These are phyloP conservation scores for Phascolomyces articulosus DNA, from an alignment of 371 early-diverging fungal species.

Conservation along the genomic window DNA sequence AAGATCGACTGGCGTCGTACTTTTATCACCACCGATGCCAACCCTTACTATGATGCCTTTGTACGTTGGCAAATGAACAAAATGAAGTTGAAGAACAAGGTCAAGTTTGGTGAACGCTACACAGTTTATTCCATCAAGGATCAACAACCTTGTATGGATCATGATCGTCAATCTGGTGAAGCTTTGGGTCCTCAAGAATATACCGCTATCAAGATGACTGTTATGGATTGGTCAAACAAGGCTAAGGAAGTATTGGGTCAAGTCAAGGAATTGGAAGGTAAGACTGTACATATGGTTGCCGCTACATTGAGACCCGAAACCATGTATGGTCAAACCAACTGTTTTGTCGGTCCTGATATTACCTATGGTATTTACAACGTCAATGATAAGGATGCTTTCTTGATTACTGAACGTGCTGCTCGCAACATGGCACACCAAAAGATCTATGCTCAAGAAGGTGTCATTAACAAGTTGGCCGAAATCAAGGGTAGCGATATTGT, in stretches of 20 bases:
- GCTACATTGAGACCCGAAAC: slow-evolving; percentile 98
- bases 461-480: slow-evolving; percentile 71
- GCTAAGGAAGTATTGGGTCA: slow-evolving; percentile 54
- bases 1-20: slow-evolving; percentile 98
- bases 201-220: slow-evolving; percentile 91
- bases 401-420: slow-evolving; percentile 93
- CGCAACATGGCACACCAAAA: slow-evolving; percentile 97
- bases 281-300: slow-evolving; percentile 90
- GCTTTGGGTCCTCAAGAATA: slow-evolving; percentile 97
- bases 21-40: slow-evolving; percentile 99
- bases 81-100: slow-evolving; percentile 79
- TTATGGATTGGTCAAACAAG: slow-evolving; percentile 68
- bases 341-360: slow-evolving; percentile 93
- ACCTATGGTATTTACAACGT: slow-evolving; percentile 88
- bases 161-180: slow-evolving; percentile 98
- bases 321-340: slow-evolving; percentile 99
- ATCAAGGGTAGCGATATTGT: slow-evolving; percentile 84
- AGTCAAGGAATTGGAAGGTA: slow-evolving; percentile 68
- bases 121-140: slow-evolving; percentile 98
- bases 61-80: slow-evolving; percentile 99
- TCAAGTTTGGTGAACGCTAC: slow-evolving; percentile 98
- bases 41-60: slow-evolving; percentile 99
- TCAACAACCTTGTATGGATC: slow-evolving; percentile 99
- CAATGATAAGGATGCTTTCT: slow-evolving; percentile 79
- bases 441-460: slow-evolving; percentile 69